Percentiles rank a stretch among this genome's conserved stretches.
These are phyloP conservation scores for Arachis monticola DNA, from an alignment of 331 rosid species.

Conservation along the genomic window DNA sequence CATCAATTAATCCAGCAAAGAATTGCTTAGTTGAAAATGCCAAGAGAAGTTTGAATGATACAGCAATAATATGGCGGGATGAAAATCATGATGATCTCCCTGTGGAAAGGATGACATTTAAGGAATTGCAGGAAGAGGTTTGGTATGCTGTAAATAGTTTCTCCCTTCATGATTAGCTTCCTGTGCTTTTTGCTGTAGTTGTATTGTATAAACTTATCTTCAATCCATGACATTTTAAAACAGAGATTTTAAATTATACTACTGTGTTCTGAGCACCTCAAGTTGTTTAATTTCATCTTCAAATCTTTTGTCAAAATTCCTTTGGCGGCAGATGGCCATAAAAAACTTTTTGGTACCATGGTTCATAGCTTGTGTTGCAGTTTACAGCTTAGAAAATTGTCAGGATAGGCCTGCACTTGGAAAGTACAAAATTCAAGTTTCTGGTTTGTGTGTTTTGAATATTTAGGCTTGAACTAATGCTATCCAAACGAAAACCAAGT, in stretches of 20 bases:
- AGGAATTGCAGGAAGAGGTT: conserved; percentile 73
- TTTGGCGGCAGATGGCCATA: not conserved
- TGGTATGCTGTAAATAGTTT: conserved; percentile 58
- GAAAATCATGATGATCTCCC: conserved; percentile 78
- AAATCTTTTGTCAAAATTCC: conserved; percentile 6
- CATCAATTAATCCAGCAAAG: conserved; percentile 74
- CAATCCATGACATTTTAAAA: not conserved
- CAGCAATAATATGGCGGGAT: conserved; percentile 74
- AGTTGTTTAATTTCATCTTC: not conserved
- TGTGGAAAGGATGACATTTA: conserved; percentile 61
- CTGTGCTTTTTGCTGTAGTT: conserved; percentile 6
- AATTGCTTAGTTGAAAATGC: conserved; percentile 66
- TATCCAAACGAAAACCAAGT: no score
- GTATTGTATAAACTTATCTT: not conserved
- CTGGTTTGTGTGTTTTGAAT: not conserved
- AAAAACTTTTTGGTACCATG: conserved; percentile 6
- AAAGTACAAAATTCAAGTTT: conserved; percentile 18
- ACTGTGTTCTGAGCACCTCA: not conserved
- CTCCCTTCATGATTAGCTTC: not conserved
- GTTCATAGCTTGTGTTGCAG: not conserved
- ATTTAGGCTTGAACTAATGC: conserved; percentile 19
- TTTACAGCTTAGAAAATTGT: conserved; percentile 21
- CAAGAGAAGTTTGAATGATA: conserved; percentile 69
- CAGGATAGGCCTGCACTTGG: conserved; percentile 1
- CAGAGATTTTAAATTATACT: not conserved